Conservation (phyloP, 345 rosid genomes). For the Camelina neglecta region DNA sequence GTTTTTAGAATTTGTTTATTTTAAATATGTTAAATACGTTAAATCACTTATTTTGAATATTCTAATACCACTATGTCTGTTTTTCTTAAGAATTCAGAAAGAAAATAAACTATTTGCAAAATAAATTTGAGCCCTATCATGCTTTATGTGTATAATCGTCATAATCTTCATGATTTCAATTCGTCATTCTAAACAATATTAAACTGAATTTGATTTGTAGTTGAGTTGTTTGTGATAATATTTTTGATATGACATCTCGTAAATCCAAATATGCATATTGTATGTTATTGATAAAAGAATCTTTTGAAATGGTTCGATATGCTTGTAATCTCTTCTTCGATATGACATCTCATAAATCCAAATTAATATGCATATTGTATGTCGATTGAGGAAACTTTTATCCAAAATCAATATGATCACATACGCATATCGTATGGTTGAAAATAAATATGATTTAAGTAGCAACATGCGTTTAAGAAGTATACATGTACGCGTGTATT, state of each 20-base stretch:
- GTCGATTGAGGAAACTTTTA: not conserved
- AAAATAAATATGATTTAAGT: not conserved
- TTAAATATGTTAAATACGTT: not conserved
- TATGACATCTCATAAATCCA: not conserved
- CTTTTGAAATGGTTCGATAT: constrained; percentile 1
- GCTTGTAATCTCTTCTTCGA: not conserved
- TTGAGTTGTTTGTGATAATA: not conserved
- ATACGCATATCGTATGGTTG: constrained; percentile 25
- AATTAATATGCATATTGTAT: too few species aligned
- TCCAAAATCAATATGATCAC: constrained; percentile 20
- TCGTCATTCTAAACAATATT: not conserved
- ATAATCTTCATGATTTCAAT: not conserved
- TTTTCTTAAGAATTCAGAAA: not conserved
- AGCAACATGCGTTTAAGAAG: constrained; percentile 15
- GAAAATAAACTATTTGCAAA: not conserved
- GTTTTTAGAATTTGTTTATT: not conserved
- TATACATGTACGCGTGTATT: constrained; percentile 38
- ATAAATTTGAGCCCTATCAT: not conserved
- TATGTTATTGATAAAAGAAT: not conserved
- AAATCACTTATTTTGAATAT: not conserved
- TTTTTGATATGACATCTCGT: not conserved
- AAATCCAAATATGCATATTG: not conserved
- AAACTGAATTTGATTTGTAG: not conserved
- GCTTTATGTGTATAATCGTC: not conserved
- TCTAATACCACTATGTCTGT: not conserved